Evolutionary conservation across 768 basidiomycete genomes (phyloP).

Genomic region (Lactifluus volemus): DNA sequence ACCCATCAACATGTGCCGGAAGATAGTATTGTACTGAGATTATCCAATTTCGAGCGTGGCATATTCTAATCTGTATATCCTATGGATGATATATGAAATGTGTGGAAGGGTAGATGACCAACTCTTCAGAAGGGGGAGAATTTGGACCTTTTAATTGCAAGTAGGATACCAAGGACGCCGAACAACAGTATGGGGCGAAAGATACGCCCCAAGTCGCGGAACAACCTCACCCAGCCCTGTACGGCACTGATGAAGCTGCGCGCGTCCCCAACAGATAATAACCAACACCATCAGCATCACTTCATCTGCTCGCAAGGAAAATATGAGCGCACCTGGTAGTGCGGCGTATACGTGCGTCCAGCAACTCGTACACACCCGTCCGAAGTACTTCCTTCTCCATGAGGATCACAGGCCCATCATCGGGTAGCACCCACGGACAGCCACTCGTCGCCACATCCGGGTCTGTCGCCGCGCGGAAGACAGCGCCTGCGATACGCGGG

Average conservation of each 20-base stretch:
- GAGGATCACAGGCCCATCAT: slow-evolving; percentile 24
- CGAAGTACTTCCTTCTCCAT: slow-evolving; percentile 21
- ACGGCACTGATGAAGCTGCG: neutral
- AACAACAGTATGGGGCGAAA: neutral
- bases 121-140: neutral
- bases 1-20: too few species aligned
- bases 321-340: neutral
- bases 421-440: slow-evolving; percentile 25
- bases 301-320: neutral
- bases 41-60: too few species aligned
- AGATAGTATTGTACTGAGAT: too few species aligned
- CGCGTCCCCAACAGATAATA: too few species aligned
- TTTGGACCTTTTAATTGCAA: neutral
- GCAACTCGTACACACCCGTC: slow-evolving; percentile 24
- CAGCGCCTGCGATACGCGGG: slow-evolving; percentile 26
- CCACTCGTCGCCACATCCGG: slow-evolving; percentile 23
- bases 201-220: slow-evolving; percentile 3
- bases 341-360: slow-evolving; percentile 13
- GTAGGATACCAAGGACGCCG: neutral
- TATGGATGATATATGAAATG: neutral
- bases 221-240: neutral
- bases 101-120: neutral
- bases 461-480: slow-evolving; percentile 26
- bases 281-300: neutral
- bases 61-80: neutral